A percentile compares a stretch with the other conserved stretches of the same genome.
phyloP scores from a whole-genome alignment of 768 basidiomycete genomes.

The Artomyces pyxidatus region DNA sequence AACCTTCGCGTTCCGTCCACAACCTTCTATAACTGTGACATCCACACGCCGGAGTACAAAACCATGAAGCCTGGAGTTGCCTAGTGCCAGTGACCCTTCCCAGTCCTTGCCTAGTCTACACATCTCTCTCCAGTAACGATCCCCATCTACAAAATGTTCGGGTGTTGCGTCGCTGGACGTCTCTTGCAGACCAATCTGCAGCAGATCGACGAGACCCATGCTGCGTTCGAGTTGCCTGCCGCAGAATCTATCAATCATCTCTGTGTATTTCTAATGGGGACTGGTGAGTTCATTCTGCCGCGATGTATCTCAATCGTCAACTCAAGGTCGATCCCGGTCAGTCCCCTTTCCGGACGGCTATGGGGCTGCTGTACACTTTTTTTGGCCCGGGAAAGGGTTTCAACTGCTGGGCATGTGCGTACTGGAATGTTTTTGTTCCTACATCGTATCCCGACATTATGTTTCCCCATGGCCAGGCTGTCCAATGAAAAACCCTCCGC shows the following conservation, averaged over 20 bases:
- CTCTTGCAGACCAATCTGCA: conserved; percentile 72
- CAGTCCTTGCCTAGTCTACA: background rate
- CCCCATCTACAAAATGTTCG: conserved; percentile 46
- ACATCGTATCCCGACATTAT: background rate
- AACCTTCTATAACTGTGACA: no score
- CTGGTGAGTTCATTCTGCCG: conserved; percentile 39
- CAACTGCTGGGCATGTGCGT: conserved; percentile 79
- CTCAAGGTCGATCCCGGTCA: conserved; percentile 18
- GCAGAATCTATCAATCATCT: conserved; percentile 77
- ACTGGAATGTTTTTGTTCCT: background rate
- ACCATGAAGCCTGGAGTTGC: no score
- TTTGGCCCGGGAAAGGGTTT: conserved; percentile 82
- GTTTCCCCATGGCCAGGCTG: conserved; percentile 41
- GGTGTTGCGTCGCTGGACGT: conserved; percentile 72
- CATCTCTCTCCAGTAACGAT: background rate
- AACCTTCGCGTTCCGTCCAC: no score
- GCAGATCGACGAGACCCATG: conserved; percentile 80
- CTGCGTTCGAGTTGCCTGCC: conserved; percentile 63
- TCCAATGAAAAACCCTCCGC: conserved; percentile 88
- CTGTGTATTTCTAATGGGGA: conserved; percentile 77
- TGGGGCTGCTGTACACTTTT: conserved; percentile 78
- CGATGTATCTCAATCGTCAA: no score
- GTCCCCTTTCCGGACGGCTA: conserved; percentile 81
- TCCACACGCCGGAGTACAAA: no score
- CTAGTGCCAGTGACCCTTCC: background rate